Conservation (phyloP, 495 filamentous ascomycete species). For the Neurospora sp. region DNA sequence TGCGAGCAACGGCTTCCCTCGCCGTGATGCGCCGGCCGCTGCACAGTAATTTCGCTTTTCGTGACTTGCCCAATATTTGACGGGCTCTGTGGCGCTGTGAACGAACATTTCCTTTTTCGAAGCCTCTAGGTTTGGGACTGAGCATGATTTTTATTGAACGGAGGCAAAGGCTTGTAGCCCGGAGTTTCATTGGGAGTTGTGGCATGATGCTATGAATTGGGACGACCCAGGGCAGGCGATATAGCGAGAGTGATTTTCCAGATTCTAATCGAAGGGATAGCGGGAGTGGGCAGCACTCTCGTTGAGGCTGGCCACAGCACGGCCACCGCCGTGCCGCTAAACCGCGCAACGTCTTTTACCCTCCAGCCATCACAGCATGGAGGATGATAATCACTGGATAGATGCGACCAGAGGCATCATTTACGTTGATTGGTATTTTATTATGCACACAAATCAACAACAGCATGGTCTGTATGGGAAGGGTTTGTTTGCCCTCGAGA, state of each 20-base stretch:
- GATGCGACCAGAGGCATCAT: slow-evolving; percentile 1
- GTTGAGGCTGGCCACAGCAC: neutral
- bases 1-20: slow-evolving; percentile 23
- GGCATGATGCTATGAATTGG: slow-evolving; percentile 13
- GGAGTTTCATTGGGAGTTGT: slow-evolving; percentile 9
- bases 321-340: neutral
- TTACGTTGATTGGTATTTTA: neutral
- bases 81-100: slow-evolving; percentile 2
- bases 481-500: neutral
- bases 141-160: slow-evolving; percentile 5
- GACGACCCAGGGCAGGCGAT: neutral
- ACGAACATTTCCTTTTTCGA: slow-evolving; percentile 8
- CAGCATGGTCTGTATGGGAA: neutral
- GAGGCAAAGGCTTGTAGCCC: slow-evolving; percentile 6
- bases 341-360: neutral
- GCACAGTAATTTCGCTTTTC: slow-evolving; percentile 16
- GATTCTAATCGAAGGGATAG: slow-evolving; percentile 4
- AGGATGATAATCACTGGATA: slow-evolving; percentile 4
- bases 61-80: neutral
- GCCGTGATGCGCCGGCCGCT: slow-evolving; percentile 12
- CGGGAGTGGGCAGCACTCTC: neutral
- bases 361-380: neutral
- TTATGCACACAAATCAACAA: neutral
- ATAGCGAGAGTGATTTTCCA: slow-evolving; percentile 3
- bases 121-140: slow-evolving; percentile 7